Base-by-base conservation (phyloP, 2,329 filamentous ascomycete species). In the Neofusicoccum kwambonambiense region DNA sequence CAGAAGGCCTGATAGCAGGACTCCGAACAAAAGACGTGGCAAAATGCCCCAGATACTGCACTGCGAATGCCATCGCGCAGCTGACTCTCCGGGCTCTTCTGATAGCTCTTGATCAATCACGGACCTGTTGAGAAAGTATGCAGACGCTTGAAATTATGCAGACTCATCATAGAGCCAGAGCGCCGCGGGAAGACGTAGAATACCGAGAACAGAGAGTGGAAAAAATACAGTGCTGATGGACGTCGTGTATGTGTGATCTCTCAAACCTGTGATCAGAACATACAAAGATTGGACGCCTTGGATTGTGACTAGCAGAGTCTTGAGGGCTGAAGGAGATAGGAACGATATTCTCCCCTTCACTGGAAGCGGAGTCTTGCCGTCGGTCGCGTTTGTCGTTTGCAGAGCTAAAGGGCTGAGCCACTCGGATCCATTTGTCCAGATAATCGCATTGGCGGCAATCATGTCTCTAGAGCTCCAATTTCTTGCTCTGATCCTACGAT, bases 401-500 rank as follows among this genome's bases (percentile, higher is more conserved):
- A 19, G 35, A 37, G 35, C 35, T 4, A 7, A 37, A 37, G 34
- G 49, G 7, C 13, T 52, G 49, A 77, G 70, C 77, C 77, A 79
- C 1, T 74, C 71, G 2, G 69, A 56, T 19, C 19, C 19, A 6
- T 62, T 56, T 0, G 73, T 75, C 76, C 76, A 79, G 65, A 79
- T 77, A 9, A 75, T 61, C 1, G 74, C 72, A 63, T 77, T 78
- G 45, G 60, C 72, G 4, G 75, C 73, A 3, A 74, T 74, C 56
- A 77, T 65, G 27, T 75, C 70, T 6, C 56, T 34, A 1, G 50
- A 42, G 39, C 60, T 70, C 77, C 76, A 79, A 0, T 49, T 27
- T 1, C 62, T 70, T 2, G 74, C 69, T 8, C 76, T 69, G 9
- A 76, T 66, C 11, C 76, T 72, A 3, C 77, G 70, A 62, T 77